Conservation (phyloP, 345 rosid species). For the Turnera subulata region DNA sequence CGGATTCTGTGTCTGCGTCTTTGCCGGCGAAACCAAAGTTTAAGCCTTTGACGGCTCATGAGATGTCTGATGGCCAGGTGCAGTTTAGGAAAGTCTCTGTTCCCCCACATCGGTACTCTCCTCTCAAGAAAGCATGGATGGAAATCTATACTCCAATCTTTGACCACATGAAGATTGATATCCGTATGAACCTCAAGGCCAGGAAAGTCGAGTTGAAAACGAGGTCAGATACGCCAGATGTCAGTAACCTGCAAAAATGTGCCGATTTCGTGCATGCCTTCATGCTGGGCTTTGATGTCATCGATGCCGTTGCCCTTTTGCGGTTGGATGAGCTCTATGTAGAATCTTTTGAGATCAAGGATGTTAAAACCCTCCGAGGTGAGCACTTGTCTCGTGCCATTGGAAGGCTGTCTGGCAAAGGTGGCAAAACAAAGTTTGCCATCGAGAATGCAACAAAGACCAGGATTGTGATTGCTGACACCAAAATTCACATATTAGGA, state of each 20-base stretch:
- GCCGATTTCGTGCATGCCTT: constrained; percentile 93
- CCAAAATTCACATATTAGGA: constrained; percentile 75
- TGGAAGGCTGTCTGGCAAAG: constrained; percentile 82
- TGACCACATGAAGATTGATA: constrained; percentile 84
- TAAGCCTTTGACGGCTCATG: constrained; percentile 73
- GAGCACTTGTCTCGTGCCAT: constrained; percentile 89
- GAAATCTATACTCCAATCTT: constrained; percentile 69
- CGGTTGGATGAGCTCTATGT: constrained; percentile 79
- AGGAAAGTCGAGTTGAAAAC: constrained; percentile 81
- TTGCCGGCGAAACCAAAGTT: constrained; percentile 64
- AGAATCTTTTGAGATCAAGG: constrained; percentile 87
- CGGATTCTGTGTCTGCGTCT: constrained; percentile 4
- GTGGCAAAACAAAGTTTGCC: constrained; percentile 82
- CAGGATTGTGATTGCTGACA: constrained; percentile 78
- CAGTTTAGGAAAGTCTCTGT: constrained; percentile 68
- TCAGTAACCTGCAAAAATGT: constrained; percentile 73
- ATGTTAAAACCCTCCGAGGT: constrained; percentile 77
- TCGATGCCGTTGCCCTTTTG: constrained; percentile 68
- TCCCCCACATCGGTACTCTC: constrained; percentile 77
- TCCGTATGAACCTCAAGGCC: constrained; percentile 82
- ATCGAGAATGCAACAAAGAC: constrained; percentile 86
- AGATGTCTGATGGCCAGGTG: constrained; percentile 72
- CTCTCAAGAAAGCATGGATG: constrained; percentile 83
- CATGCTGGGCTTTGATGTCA: constrained; percentile 78
- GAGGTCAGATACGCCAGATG: constrained; percentile 59